A percentile compares a stretch with the other conserved stretches of the same genome.
Conservation (phyloP, 2,329 filamentous ascomycete genomes). For the Neocucurbitaria cava region DNA sequence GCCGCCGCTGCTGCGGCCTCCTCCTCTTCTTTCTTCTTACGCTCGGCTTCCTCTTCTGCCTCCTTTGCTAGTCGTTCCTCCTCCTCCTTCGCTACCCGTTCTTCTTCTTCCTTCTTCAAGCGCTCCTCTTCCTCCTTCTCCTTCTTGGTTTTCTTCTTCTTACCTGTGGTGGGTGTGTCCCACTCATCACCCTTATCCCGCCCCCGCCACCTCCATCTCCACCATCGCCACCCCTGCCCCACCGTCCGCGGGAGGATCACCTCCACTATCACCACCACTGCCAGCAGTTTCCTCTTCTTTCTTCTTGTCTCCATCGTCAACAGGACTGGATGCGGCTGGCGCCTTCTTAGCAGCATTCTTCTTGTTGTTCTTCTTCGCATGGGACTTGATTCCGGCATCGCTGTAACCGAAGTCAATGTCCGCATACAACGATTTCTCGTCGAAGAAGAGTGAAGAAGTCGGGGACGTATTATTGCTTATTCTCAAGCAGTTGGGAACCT, state of each 20-base stretch:
- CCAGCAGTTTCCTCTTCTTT: constrained; percentile 49
- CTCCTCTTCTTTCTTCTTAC: constrained; percentile 44
- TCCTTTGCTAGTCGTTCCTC: constrained; percentile 49
- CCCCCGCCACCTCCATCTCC: constrained; percentile 46
- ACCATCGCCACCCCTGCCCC: constrained; percentile 43
- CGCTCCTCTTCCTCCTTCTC: constrained; percentile 46
- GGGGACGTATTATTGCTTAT: constrained; percentile 38
- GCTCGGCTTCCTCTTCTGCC: constrained; percentile 49
- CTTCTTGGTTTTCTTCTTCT: constrained; percentile 49
- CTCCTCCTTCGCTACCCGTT: constrained; percentile 45
- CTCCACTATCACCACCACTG: constrained; percentile 41
- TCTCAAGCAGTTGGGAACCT: constrained; percentile 37
- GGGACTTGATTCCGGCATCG: constrained; percentile 58
- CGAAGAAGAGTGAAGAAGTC: constrained; percentile 35
- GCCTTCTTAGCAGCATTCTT: constrained; percentile 43
- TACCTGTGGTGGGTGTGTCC: constrained; percentile 47
- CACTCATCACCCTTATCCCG: constrained; percentile 38
- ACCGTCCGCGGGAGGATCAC: constrained; percentile 46
- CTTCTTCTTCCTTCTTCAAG: constrained; percentile 48
- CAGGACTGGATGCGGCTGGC: constrained; percentile 36
- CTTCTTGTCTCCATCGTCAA: constrained; percentile 57
- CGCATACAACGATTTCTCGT: constrained; percentile 44
- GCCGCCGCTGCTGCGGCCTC: constrained; percentile 43
- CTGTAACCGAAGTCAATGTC: constrained; percentile 66
- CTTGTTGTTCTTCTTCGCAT: constrained; percentile 63